Evolutionary conservation across 768 basidiomycete species (phyloP).

Genomic region (Dendrothele bispora): DNA sequence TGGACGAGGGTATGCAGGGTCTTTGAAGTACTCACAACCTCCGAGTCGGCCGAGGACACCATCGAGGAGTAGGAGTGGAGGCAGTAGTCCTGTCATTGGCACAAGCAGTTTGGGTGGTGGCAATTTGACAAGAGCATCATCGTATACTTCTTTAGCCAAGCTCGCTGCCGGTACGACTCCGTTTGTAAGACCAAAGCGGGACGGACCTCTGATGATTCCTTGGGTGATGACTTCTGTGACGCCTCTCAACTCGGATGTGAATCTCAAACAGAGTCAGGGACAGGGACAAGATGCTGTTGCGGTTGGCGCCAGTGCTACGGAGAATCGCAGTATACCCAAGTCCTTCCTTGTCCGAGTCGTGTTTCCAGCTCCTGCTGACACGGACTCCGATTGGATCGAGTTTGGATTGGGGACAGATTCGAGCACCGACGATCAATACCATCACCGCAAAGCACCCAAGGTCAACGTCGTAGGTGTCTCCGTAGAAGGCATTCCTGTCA

Average conservation of each 20-base stretch:
- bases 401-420: slow-evolving; percentile 53
- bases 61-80: slow-evolving; percentile 7
- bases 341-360: slow-evolving; percentile 61
- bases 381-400: slow-evolving; percentile 73
- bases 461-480: slow-evolving; percentile 60
- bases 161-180: slow-evolving; percentile 10
- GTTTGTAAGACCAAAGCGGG: slow-evolving; percentile 36
- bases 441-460: slow-evolving; percentile 33
- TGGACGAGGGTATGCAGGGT: not conserved
- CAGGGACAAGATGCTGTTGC: too few species aligned
- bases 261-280: slow-evolving; percentile 11
- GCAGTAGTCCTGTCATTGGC: slow-evolving; percentile 4
- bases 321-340: slow-evolving; percentile 26
- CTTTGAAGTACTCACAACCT: slow-evolving; percentile 15
- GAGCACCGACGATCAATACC: slow-evolving; percentile 10
- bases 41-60: slow-evolving; percentile 37
- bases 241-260: slow-evolving; percentile 35
- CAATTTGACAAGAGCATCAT: slow-evolving; percentile 26
- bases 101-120: too few species aligned
- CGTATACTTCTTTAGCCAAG: slow-evolving; percentile 23
- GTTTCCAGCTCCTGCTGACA: slow-evolving; percentile 55
- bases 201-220: slow-evolving; percentile 63
- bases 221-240: slow-evolving; percentile 55
- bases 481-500: slow-evolving; percentile 64
- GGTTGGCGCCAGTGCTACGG: too few species aligned